These are phyloP conservation scores for Pontederia paniculata DNA, from an alignment of 176 grass and related monocot species.

Conservation along the genomic window DNA sequence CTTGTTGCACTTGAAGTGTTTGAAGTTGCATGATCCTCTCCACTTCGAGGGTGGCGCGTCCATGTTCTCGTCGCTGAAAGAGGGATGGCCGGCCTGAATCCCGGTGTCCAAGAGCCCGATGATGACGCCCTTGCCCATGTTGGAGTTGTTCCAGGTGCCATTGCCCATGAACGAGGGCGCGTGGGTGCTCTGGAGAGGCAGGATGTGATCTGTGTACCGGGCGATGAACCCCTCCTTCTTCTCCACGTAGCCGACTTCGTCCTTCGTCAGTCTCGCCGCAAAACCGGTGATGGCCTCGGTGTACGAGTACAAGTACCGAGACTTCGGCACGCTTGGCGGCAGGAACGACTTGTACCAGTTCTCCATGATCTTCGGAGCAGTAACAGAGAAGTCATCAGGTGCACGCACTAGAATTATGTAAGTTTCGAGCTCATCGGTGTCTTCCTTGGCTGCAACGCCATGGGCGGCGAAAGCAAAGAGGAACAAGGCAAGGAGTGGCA, in stretches of 20 bases:
- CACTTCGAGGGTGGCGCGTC: constrained; percentile 41
- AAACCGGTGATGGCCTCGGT: constrained; percentile 21
- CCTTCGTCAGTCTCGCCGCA: constrained; percentile 16
- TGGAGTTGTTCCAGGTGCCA: constrained; percentile 33
- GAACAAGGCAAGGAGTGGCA: no score
- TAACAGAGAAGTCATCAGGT: background rate
- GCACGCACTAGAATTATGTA: constrained; percentile 15
- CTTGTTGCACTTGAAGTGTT: constrained; percentile 48
- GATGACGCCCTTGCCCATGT: no score
- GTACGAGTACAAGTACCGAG: constrained; percentile 27
- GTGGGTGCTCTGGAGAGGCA: constrained; percentile 57
- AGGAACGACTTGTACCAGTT: constrained; percentile 16
- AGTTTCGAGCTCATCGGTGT: background rate
- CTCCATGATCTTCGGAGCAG: background rate
- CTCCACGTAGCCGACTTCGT: constrained; percentile 2
- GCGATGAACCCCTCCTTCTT: no score
- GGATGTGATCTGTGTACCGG: no score
- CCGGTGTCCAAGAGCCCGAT: no score
- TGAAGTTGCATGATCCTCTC: constrained; percentile 61
- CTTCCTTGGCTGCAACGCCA: no score
- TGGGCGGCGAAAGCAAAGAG: no score
- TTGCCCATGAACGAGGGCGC: constrained; percentile 76
- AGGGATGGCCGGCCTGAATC: constrained; percentile 63
- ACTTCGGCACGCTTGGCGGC: background rate
- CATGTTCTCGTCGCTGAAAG: constrained; percentile 57